A percentile compares a stretch with the other conserved stretches of the same genome.
These are phyloP conservation scores for Rhynchospora tenuis DNA, from an alignment of 176 grass and related monocot species.

Conservation along the genomic window DNA sequence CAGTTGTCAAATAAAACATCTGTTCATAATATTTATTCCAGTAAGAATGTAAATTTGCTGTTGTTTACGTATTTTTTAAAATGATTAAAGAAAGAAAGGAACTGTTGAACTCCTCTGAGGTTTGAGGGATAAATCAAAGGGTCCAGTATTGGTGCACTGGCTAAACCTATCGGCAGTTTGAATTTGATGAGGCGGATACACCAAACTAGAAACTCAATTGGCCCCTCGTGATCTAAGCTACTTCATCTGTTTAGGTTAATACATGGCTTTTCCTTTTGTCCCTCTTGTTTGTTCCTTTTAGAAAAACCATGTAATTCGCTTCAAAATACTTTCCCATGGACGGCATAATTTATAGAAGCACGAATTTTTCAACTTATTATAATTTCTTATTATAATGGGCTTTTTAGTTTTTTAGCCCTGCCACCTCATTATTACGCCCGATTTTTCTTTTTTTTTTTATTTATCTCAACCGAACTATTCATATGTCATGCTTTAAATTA, in stretches of 20 bases:
- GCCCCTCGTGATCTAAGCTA: not conserved
- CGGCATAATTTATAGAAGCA: not conserved
- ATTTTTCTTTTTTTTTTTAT: too few species aligned
- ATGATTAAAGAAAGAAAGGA: not conserved
- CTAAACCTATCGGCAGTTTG: not conserved
- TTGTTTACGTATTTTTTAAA: not conserved
- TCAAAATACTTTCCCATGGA: not conserved
- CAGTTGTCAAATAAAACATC: not conserved
- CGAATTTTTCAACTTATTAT: not conserved
- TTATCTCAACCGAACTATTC: too few species aligned
- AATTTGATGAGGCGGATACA: slow-evolving; percentile 14
- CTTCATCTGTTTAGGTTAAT: not conserved
- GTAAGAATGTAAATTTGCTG: not conserved
- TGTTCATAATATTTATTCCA: not conserved
- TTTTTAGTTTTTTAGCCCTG: too few species aligned
- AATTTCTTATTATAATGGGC: not conserved
- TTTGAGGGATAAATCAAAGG: not conserved
- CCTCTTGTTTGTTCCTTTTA: not conserved
- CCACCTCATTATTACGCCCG: too few species aligned
- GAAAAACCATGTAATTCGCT: not conserved
- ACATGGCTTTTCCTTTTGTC: not conserved
- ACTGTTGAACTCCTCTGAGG: not conserved
- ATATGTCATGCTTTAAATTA: too few species aligned
- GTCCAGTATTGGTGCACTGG: slow-evolving; percentile 9
- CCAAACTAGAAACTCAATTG: slow-evolving; percentile 5